phyloP scores from a whole-genome alignment of 139 green algal genomes.

The Tetradesmus obliquus region DNA sequence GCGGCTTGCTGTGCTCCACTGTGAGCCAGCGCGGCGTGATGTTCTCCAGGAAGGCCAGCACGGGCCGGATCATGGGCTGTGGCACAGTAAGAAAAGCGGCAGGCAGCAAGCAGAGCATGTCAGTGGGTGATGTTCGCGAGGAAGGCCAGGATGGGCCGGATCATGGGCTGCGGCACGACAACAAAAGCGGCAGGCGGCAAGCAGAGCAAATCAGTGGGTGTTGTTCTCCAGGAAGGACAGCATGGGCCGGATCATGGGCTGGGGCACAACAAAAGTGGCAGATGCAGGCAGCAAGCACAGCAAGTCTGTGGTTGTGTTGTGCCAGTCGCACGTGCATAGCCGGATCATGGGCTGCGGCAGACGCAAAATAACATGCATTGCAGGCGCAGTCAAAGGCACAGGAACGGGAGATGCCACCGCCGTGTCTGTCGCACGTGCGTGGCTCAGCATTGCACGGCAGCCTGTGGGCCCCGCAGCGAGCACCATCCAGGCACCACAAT shows the following conservation, averaged over 20 bases:
- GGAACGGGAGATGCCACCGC: too few species aligned
- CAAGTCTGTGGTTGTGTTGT: not conserved
- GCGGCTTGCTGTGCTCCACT: not conserved
- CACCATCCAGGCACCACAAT: too few species aligned
- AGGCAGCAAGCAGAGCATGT: not conserved
- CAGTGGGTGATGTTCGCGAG: not conserved
- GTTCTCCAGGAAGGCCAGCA: constrained; percentile 37
- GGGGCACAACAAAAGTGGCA: not conserved
- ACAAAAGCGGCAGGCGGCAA: too few species aligned
- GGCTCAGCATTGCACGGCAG: too few species aligned
- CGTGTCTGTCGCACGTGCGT: too few species aligned
- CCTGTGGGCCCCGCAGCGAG: too few species aligned
- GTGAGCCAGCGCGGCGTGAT: constrained; percentile 40
- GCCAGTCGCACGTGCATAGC: too few species aligned
- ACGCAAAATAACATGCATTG: too few species aligned
- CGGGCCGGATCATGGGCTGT: constrained; percentile 45
- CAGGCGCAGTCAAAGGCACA: too few species aligned
- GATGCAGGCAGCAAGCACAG: not conserved
- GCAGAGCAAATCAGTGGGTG: not conserved
- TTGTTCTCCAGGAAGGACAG: constrained; percentile 30
- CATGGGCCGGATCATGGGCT: constrained; percentile 48
- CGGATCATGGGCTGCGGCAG: too few species aligned
- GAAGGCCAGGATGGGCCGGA: too few species aligned
- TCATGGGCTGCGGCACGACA: too few species aligned
- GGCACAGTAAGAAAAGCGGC: not conserved